These are phyloP conservation scores for Yamadazyma blattariae DNA, from an alignment of 1,139 yeast genomes.

Conservation along the genomic window DNA sequence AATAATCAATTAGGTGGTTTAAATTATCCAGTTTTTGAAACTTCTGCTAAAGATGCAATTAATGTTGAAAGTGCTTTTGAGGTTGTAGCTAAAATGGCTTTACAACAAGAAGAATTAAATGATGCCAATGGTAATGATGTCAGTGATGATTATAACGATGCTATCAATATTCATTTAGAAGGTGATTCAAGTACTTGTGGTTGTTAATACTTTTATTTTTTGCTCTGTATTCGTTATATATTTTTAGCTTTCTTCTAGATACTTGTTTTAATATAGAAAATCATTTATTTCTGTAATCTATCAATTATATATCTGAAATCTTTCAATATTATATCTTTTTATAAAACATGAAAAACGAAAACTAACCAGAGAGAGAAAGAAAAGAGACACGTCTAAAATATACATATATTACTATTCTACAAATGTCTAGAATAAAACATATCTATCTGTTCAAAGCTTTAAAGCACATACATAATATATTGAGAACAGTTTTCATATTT, in stretches of 20 bases:
- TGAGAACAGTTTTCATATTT: constrained; percentile 28
- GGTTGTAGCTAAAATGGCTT: constrained; percentile 91
- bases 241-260: too few relatives aligned
- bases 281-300: too few relatives aligned
- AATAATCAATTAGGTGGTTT: constrained; percentile 69
- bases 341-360: too few relatives aligned
- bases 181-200: constrained; percentile 76
- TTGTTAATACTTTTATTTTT: too few relatives aligned
- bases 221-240: too few relatives aligned
- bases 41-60: constrained; percentile 91
- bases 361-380: too few relatives aligned
- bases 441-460: constrained; percentile 9
- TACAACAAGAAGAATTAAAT: constrained; percentile 85
- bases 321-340: constrained; percentile 6
- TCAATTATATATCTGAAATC: background rate
- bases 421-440: too few relatives aligned
- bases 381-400: too few relatives aligned
- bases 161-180: constrained; percentile 90
- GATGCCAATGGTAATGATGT: constrained; percentile 81
- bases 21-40: constrained; percentile 88
- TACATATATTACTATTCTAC: too few relatives aligned
- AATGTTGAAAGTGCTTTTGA: constrained; percentile 96
- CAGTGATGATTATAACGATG: constrained; percentile 82
- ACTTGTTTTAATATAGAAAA: too few relatives aligned
- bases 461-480: constrained; percentile 32